Base-by-base conservation (phyloP, 345 rosid genomes). In the Moringa oleifera region DNA sequence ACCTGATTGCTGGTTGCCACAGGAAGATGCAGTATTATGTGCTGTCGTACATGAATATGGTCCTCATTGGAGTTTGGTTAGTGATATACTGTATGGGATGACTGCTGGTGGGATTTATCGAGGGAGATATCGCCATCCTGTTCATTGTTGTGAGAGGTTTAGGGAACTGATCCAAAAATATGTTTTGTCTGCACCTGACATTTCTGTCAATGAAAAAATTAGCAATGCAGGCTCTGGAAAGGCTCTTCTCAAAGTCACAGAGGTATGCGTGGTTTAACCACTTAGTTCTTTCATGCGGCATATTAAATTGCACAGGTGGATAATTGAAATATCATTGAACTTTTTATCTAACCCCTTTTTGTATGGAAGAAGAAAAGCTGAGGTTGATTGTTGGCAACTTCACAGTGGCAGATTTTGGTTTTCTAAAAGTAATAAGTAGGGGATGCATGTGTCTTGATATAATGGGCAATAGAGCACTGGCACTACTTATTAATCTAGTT, bases 41-140 rank as follows among this genome's bases (percentile, higher is more conserved):
- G 99, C 99, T 59, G 81, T 85, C 69, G 96, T 95, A 52, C 99
- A 95, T 78, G 99, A 95, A 78, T 95, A 95, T 84, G 99, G 97
- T 53, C 71, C 88, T 25, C 74, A 89, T 24, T 95, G 99, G 99
- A 89, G 81, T 73, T 83, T 95, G 70, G 91, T 80, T 65, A 83
- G 96, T 49, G 98, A 71, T 23, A 73, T 83, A 25, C 82, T 95
- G 28, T 89, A 87, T 67, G 89, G 97, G 68, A 89, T 91, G 95
- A 71, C 91, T 75, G 88, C 99, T 53, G 98, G 99, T 74, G 98
- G 99, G 56, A 78, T 68, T 65, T 95, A 85, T 79, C 75, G 97
- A 67, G 99, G 99, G 51, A 83, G 96, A 75, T 83, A 83, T 76
- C 98, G 98, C 28, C 93, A 91, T 77, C 96, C 98, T 21, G 87